Evolutionary conservation across 2,329 filamentous ascomycete genomes (phyloP).

Genomic region (Coleophoma crateriformis): DNA sequence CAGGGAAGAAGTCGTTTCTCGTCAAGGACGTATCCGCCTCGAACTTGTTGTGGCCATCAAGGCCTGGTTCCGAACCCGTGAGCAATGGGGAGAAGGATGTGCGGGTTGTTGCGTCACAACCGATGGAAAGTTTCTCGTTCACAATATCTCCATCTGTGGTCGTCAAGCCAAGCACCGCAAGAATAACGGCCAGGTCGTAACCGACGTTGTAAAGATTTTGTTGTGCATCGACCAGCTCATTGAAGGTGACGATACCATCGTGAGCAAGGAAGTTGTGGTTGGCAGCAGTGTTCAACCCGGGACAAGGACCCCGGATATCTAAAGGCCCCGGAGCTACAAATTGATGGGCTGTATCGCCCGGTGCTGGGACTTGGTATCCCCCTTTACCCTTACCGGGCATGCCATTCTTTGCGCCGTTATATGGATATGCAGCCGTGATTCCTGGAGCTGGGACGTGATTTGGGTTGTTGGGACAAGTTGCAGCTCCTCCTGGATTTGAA

Average conservation of each 20-base stretch:
- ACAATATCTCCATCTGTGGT: slow-evolving; percentile 16
- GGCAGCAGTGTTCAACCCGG: slow-evolving; percentile 34
- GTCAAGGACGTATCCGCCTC: slow-evolving; percentile 16
- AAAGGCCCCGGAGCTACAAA: slow-evolving; percentile 13
- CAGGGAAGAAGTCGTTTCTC: slow-evolving; percentile 20
- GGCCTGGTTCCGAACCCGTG: slow-evolving; percentile 16
- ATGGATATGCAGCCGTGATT: slow-evolving; percentile 30
- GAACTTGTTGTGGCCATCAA: slow-evolving; percentile 19
- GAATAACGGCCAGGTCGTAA: slow-evolving; percentile 12
- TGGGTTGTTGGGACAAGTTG: slow-evolving; percentile 28
- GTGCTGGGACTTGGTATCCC: slow-evolving; percentile 36
- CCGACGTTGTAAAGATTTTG: slow-evolving; percentile 21
- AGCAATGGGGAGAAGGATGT: slow-evolving; percentile 17
- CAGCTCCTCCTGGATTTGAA: slow-evolving; percentile 11
- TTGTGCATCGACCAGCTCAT: slow-evolving; percentile 20
- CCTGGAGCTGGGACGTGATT: slow-evolving; percentile 31
- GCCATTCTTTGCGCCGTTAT: slow-evolving; percentile 36
- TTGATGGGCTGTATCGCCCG: slow-evolving; percentile 20
- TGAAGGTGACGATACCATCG: slow-evolving; percentile 26
- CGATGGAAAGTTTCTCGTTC: slow-evolving; percentile 18
- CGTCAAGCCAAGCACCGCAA: slow-evolving; percentile 16
- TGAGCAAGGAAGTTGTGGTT: slow-evolving; percentile 35
- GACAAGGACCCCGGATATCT: slow-evolving; percentile 36
- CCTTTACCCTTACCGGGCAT: slow-evolving; percentile 32
- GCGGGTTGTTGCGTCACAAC: slow-evolving; percentile 22